Conservation (phyloP, 2,329 filamentous ascomycete genomes). For the Cytospora paraplurivora region DNA sequence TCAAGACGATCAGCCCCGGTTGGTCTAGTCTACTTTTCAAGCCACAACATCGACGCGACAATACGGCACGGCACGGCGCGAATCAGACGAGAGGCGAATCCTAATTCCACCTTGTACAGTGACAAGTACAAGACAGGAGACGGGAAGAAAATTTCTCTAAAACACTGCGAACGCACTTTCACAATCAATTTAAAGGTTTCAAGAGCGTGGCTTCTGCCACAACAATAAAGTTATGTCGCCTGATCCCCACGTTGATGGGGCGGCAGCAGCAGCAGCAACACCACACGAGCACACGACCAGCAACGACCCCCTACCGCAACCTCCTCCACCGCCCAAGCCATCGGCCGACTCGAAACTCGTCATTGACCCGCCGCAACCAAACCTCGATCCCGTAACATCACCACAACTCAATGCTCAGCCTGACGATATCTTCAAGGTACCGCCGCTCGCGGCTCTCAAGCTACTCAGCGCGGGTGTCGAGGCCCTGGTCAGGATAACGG, state of each 20-base stretch:
- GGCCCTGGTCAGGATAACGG: conserved; percentile 69
- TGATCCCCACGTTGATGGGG: conserved; percentile 22
- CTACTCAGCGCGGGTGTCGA: conserved; percentile 75
- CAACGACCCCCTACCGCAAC: conserved; percentile 35
- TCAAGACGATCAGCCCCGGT: background rate
- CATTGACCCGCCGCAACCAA: conserved; percentile 25
- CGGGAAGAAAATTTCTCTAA: conserved; percentile 4
- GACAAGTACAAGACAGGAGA: background rate
- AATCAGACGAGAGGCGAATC: conserved; percentile 7
- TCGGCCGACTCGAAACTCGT: conserved; percentile 41
- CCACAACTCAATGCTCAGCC: conserved; percentile 38
- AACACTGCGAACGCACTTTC: background rate
- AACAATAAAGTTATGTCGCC: conserved; percentile 23
- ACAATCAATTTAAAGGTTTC: background rate
- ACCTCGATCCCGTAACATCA: conserved; percentile 34
- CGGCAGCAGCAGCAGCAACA: conserved; percentile 6
- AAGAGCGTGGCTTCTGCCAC: background rate
- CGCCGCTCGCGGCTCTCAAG: conserved; percentile 74
- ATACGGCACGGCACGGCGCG: background rate
- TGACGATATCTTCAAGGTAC: conserved; percentile 73
- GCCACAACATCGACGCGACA: background rate
- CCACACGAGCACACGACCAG: conserved; percentile 8
- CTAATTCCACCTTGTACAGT: background rate
- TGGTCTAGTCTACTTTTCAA: background rate
- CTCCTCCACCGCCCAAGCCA: conserved; percentile 43